Evolutionary conservation across 2,329 filamentous ascomycete genomes (phyloP).

Genomic region (Alternaria triticina): DNA sequence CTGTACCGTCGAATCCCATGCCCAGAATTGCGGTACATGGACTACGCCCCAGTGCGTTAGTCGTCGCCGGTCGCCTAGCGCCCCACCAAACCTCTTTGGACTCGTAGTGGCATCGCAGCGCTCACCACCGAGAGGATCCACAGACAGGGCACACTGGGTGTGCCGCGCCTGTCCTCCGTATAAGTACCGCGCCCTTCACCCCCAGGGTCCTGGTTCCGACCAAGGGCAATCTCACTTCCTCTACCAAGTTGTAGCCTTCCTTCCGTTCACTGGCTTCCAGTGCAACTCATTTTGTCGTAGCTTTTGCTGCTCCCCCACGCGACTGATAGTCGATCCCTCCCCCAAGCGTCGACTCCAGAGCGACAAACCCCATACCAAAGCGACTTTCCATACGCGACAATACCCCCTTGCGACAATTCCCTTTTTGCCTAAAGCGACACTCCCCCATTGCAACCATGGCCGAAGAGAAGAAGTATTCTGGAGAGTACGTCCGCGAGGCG

Average conservation of each 20-base stretch:
- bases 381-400: constrained; percentile 21
- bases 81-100: constrained; percentile 19
- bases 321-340: constrained; percentile 15
- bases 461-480: constrained; percentile 41
- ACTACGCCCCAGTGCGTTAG: constrained; percentile 25
- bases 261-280: constrained; percentile 28
- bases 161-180: constrained; percentile 30
- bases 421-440: constrained; percentile 19
- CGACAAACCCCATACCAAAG: constrained; percentile 20
- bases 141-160: constrained; percentile 24
- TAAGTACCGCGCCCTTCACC: constrained; percentile 33
- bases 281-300: constrained; percentile 31
- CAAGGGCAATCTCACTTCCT: constrained; percentile 24
- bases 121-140: constrained; percentile 34
- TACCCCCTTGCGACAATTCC: constrained; percentile 14
- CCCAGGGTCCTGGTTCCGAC: not conserved
- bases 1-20: constrained; percentile 35
- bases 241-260: constrained; percentile 15
- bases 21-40: constrained; percentile 24
- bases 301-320: constrained; percentile 26
- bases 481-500: constrained; percentile 36
- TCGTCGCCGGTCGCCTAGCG: constrained; percentile 21
- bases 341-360: constrained; percentile 19
- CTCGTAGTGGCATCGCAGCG: constrained; percentile 19
- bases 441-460: constrained; percentile 35